A percentile compares a stretch with the other conserved stretches of the same genome.
These are phyloP conservation scores for Ophiostoma quercus DNA, from an alignment of 2,329 filamentous ascomycete species.

Conservation along the genomic window DNA sequence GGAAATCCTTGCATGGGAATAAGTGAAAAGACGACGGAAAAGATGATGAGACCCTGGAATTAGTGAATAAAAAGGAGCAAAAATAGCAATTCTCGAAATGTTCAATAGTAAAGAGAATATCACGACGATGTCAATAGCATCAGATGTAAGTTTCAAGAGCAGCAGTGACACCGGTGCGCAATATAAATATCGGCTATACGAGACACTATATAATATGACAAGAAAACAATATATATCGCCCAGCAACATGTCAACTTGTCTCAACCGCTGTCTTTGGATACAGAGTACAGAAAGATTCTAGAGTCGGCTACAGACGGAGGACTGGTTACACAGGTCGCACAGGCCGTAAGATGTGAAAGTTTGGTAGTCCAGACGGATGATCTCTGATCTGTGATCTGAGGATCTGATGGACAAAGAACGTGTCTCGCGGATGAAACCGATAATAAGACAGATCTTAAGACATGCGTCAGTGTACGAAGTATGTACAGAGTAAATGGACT, in stretches of 20 bases:
- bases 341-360: neutral
- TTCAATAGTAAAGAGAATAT: neutral
- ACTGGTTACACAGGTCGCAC: neutral
- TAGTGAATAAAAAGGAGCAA: neutral
- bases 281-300: neutral
- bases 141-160: neutral
- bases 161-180: neutral
- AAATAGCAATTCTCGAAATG: too few relatives aligned
- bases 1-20: neutral
- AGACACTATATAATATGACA: neutral
- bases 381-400: conserved; percentile 1
- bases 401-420: conserved; percentile 11
- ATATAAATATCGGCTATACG: neutral
- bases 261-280: neutral
- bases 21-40: neutral
- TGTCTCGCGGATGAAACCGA: conserved; percentile 11
- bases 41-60: neutral
- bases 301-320: neutral
- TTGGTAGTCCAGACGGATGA: neutral
- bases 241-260: neutral
- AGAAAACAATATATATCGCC: neutral
- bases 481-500: neutral
- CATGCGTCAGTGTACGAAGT: neutral
- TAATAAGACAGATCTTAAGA: conserved; percentile 9
- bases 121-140: neutral